A percentile compares a stretch with the other conserved stretches of the same genome.
phyloP scores from a whole-genome alignment of 805 yeast species.

The Priceomyces castillae region DNA sequence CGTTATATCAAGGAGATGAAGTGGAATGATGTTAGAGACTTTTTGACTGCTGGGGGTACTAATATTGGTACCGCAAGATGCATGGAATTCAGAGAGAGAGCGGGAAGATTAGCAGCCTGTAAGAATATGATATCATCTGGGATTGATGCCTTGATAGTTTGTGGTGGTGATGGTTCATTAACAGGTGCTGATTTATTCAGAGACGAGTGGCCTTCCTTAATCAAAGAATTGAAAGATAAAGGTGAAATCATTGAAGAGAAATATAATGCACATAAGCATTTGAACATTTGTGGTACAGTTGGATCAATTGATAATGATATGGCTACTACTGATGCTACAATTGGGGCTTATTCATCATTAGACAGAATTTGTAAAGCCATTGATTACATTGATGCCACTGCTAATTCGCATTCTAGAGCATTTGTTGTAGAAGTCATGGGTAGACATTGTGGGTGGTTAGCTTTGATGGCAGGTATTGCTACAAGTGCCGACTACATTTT shows the following conservation, averaged over 20 bases:
- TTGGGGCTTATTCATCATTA: conserved; percentile 92
- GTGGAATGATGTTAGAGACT: conserved; percentile 96
- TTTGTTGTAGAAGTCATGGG: conserved; percentile 99
- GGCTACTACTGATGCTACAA: conserved; percentile 95
- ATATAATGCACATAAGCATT: conserved; percentile 59
- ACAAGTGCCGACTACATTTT: conserved; percentile 94
- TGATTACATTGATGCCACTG: conserved; percentile 97
- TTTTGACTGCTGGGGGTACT: conserved; percentile 91
- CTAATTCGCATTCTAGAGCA: conserved; percentile 94
- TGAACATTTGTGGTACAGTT: conserved; percentile 89
- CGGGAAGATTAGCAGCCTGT: conserved; percentile 82
- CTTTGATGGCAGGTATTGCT: conserved; percentile 94
- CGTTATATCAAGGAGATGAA: conserved; percentile 66
- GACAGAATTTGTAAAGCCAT: conserved; percentile 92
- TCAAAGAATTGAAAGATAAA: conserved; percentile 62
- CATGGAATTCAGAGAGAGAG: conserved; percentile 76
- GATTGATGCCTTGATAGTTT: conserved; percentile 90
- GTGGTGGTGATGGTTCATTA: conserved; percentile 98
- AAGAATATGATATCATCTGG: conserved; percentile 82
- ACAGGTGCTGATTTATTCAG: conserved; percentile 97
- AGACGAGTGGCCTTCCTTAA: conserved; percentile 88
- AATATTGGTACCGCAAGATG: conserved; percentile 95
- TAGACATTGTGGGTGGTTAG: conserved; percentile 99
- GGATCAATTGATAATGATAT: conserved; percentile 98
- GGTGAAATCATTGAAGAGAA: conserved; percentile 58